A percentile compares a stretch with the other conserved stretches of the same genome.
phyloP scores from a whole-genome alignment of 2,329 filamentous ascomycete genomes.

The Colletotrichum graminicola region DNA sequence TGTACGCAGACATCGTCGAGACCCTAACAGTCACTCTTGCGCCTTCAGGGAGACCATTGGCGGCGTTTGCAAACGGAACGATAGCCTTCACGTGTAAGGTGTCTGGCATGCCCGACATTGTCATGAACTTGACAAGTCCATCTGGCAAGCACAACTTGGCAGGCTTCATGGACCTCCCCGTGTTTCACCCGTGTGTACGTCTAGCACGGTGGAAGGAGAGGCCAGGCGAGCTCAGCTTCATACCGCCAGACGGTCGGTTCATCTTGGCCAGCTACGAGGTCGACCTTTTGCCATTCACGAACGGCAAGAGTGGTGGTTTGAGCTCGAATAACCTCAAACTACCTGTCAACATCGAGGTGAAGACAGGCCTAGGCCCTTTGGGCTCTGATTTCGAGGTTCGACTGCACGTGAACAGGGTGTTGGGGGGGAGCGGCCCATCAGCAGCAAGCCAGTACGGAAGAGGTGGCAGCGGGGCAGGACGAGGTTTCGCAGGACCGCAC shows the following conservation, averaged over 20 bases:
- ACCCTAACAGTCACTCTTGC: conserved; percentile 88
- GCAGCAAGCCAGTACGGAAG: conserved; percentile 54
- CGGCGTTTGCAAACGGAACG: conserved; percentile 89
- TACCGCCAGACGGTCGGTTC: conserved; percentile 94
- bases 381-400: conserved; percentile 92
- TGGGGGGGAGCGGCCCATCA: conserved; percentile 54
- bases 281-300: conserved; percentile 82
- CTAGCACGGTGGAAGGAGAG: conserved; percentile 90
- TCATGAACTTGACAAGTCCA: conserved; percentile 82
- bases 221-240: conserved; percentile 93
- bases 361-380: conserved; percentile 78
- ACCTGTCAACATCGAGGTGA: conserved; percentile 85
- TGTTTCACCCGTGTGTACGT: conserved; percentile 96
- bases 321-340: conserved; percentile 78
- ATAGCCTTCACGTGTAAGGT: conserved; percentile 97
- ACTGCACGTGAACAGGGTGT: conserved; percentile 76
- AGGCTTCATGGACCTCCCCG: conserved; percentile 84
- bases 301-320: conserved; percentile 66
- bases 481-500: conserved; percentile 61
- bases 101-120: conserved; percentile 92
- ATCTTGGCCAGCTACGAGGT: conserved; percentile 95
- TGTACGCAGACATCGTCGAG: conserved; percentile 97
- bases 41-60: conserved; percentile 87
- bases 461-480: conserved; percentile 52
- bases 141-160: conserved; percentile 83